Evolutionary conservation across 2,329 filamentous ascomycete species (phyloP).

Genomic region (Colletotrichum falcatum): DNA sequence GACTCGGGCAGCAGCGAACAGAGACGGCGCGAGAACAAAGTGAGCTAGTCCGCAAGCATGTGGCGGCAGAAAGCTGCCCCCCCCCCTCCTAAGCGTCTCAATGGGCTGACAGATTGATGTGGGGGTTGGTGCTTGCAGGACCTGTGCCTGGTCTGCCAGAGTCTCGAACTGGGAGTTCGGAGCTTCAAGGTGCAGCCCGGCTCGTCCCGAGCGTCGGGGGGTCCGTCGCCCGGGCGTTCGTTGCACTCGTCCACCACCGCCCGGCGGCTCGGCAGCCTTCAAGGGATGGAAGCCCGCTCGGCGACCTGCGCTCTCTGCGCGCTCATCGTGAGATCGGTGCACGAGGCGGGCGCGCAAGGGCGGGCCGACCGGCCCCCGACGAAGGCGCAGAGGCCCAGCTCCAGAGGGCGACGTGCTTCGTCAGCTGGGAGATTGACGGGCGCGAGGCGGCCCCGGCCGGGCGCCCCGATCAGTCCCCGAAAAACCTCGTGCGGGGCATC

Average conservation of each 20-base stretch:
- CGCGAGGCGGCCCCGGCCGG: too few species aligned
- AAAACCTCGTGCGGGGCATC: not conserved
- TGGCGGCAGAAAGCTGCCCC: too few species aligned
- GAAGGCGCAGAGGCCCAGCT: not conserved
- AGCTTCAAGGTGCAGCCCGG: not conserved
- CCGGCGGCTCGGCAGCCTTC: not conserved
- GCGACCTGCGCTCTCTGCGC: not conserved
- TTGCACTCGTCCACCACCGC: not conserved
- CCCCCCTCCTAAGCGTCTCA: too few species aligned
- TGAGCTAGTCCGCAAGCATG: not conserved
- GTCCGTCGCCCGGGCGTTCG: not conserved
- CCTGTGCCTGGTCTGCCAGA: not conserved
- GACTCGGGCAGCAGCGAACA: not conserved
- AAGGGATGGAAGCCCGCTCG: not conserved
- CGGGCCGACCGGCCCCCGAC: not conserved
- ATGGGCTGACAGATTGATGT: not conserved
- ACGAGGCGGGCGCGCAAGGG: not conserved
- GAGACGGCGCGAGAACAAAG: not conserved
- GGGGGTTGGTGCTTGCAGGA: not conserved
- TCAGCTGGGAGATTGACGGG: not conserved
- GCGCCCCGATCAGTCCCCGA: not conserved
- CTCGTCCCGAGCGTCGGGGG: too few species aligned
- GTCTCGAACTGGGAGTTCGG: not conserved
- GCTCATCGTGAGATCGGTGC: not conserved
- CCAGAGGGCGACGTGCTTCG: not conserved